Conservation (phyloP, 371 early-diverging fungal species). For the Choanephora cucurbitarum region DNA sequence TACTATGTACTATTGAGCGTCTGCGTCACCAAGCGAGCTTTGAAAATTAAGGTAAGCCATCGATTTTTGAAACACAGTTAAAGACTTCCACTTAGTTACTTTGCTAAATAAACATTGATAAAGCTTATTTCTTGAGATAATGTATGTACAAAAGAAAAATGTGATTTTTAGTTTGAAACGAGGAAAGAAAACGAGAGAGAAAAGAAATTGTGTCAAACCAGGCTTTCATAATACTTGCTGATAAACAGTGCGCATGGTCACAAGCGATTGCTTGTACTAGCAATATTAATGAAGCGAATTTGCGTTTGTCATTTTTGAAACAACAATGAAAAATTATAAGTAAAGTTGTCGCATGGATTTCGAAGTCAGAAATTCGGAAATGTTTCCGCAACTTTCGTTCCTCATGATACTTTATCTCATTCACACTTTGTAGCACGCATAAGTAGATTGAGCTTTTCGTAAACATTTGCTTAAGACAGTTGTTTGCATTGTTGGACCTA, state of each 20-base stretch:
- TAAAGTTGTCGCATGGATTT: background rate
- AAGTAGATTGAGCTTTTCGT: too few relatives aligned
- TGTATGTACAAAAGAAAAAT: background rate
- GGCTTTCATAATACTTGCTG: too few relatives aligned
- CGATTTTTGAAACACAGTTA: background rate
- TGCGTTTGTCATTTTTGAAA: background rate
- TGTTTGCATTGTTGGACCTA: too few relatives aligned
- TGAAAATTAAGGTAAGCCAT: background rate
- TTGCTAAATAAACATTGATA: background rate
- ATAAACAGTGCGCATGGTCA: too few relatives aligned
- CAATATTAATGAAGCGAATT: too few relatives aligned
- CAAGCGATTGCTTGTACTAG: too few relatives aligned
- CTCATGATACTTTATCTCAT: background rate
- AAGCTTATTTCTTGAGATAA: background rate
- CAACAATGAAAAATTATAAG: background rate
- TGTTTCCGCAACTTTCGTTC: background rate
- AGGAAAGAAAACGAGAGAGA: background rate
- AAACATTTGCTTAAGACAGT: too few relatives aligned
- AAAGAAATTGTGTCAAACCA: too few relatives aligned
- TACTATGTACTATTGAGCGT: background rate
- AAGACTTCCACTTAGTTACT: background rate
- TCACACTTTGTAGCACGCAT: too few relatives aligned
- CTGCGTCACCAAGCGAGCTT: background rate
- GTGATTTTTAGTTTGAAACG: too few relatives aligned
- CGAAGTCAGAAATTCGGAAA: background rate